phyloP scores from a whole-genome alignment of 352 stramenopile genomes.

The Phytophthora sp. region DNA sequence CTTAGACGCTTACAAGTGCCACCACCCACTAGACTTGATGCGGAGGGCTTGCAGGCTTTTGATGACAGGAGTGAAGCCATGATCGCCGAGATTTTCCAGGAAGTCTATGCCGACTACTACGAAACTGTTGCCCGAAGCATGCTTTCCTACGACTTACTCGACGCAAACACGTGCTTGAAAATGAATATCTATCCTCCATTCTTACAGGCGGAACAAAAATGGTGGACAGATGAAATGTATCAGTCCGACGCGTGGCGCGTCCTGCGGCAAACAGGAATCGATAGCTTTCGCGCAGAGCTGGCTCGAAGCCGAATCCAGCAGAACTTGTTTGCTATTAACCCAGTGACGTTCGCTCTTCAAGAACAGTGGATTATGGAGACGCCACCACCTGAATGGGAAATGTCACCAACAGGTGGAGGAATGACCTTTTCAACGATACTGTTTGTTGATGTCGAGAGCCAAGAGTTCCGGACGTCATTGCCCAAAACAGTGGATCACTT shows the following conservation, averaged over 20 bases:
- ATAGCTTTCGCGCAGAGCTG: slow-evolving; percentile 47
- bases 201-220: slow-evolving; percentile 80
- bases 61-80: slow-evolving; percentile 71
- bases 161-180: slow-evolving; percentile 64
- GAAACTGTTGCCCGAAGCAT: slow-evolving; percentile 79
- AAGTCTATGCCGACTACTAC: slow-evolving; percentile 82
- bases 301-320: slow-evolving; percentile 53
- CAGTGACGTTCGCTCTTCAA: slow-evolving; percentile 87
- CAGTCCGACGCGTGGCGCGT: slow-evolving; percentile 80
- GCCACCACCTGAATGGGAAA: slow-evolving; percentile 74
- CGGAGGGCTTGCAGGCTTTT: slow-evolving; percentile 47
- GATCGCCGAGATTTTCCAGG: slow-evolving; percentile 78
- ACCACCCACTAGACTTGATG: slow-evolving; percentile 50
- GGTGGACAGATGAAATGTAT: slow-evolving; percentile 86
- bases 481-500: slow-evolving; percentile 89
- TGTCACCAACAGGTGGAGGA: slow-evolving; percentile 40
- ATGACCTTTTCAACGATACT: slow-evolving; percentile 73
- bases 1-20: slow-evolving; percentile 77
- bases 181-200: slow-evolving; percentile 89
- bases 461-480: slow-evolving; percentile 67
- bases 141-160: slow-evolving; percentile 89
- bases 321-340: slow-evolving; percentile 74
- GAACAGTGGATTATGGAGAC: slow-evolving; percentile 87
- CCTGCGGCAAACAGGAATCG: slow-evolving; percentile 78
- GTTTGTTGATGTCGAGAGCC: slow-evolving; percentile 82